Evolutionary conservation across 2,329 filamentous ascomycete genomes (phyloP).

Genomic region (Sporothrix schenckii): DNA sequence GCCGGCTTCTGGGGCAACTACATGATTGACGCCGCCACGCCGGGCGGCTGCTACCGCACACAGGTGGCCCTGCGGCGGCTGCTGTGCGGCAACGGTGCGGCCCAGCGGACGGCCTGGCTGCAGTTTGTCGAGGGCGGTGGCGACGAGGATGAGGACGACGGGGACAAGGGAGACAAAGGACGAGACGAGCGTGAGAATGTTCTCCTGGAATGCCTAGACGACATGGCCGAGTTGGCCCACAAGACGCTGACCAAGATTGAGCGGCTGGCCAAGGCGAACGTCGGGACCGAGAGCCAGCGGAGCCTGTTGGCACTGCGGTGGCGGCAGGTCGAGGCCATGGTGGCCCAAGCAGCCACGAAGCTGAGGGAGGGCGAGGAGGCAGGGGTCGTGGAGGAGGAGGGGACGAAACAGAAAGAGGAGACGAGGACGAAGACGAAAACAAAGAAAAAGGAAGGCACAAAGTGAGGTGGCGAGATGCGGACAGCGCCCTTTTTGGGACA

Average conservation of each 20-base stretch:
- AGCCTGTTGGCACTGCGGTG: slow-evolving; percentile 34
- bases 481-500: background rate
- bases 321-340: slow-evolving; percentile 36
- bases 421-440: background rate
- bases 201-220: slow-evolving; percentile 32
- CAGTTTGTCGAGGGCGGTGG: slow-evolving; percentile 32
- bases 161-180: no score
- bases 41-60: slow-evolving; percentile 38
- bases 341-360: slow-evolving; percentile 27
- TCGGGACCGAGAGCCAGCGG: slow-evolving; percentile 34
- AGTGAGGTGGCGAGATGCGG: background rate
- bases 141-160: slow-evolving; percentile 24
- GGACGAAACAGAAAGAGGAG: background rate
- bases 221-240: slow-evolving; percentile 32
- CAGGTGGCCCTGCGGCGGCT: slow-evolving; percentile 37
- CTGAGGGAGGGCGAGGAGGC: slow-evolving; percentile 4
- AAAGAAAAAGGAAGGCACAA: background rate
- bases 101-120: slow-evolving; percentile 33
- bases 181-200: slow-evolving; percentile 24
- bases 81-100: slow-evolving; percentile 26
- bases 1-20: slow-evolving; percentile 37
- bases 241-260: slow-evolving; percentile 26
- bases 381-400: background rate
- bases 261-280: background rate
- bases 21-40: slow-evolving; percentile 38